Percentiles rank a stretch among this genome's conserved stretches.
Conservation (phyloP, 768 basidiomycete genomes). For the Mycena amicta region DNA sequence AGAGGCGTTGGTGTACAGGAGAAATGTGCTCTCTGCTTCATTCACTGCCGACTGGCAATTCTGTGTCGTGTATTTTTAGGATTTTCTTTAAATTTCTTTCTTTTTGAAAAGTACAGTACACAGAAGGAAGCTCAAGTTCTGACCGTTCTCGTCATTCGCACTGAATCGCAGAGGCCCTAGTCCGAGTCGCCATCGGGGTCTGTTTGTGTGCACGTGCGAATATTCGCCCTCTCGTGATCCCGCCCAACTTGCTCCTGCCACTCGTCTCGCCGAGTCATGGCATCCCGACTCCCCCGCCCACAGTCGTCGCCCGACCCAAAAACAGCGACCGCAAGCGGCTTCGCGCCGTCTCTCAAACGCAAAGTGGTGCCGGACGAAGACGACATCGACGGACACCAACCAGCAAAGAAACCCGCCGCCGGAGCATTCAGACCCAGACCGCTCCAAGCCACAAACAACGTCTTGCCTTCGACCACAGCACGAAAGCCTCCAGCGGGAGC, state of each 20-base stretch:
- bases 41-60: no score
- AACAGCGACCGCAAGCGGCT: neutral
- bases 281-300: slow-evolving; percentile 16
- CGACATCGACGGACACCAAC: slow-evolving; percentile 14
- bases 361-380: slow-evolving; percentile 21
- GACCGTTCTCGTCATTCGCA: no score
- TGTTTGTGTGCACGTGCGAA: neutral
- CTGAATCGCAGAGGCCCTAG: no score
- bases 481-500: neutral
- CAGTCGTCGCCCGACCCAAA: slow-evolving; percentile 20
- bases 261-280: neutral
- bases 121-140: no score
- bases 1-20: no score
- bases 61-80: neutral
- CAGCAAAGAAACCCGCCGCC: slow-evolving; percentile 11
- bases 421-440: slow-evolving; percentile 18
- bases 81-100: no score
- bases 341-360: slow-evolving; percentile 18
- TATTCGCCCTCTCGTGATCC: neutral
- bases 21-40: no score
- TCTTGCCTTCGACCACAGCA: neutral
- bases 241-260: neutral
- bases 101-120: no score
- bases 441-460: slow-evolving; percentile 13
- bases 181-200: neutral